Base-by-base conservation (phyloP, 2,329 filamentous ascomycete species). In the Fusarium siculi region DNA sequence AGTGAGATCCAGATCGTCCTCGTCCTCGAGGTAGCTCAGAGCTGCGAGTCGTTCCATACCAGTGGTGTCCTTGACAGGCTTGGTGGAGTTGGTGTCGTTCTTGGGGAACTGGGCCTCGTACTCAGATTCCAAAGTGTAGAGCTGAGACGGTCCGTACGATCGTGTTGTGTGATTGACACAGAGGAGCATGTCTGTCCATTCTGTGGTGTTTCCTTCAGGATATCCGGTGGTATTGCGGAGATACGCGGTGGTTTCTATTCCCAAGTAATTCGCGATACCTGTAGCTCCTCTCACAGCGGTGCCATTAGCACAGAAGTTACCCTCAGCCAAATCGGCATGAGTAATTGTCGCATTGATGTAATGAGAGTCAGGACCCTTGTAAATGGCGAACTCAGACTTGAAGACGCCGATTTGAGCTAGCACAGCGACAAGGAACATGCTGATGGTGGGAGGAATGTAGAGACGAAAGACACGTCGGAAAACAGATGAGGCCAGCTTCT, bases 271-370 rank as follows among this genome's bases (percentile, higher is more conserved):
- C 1, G 81, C 80, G 3, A 83, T 67, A 8, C 77, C 80, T 5
- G 63, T 36, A 15, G 76, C 74, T 1, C 81, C 81, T 36, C 58
- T 55, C 3, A 77, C 79, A 5, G 75, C 57, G 0, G 80, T 81
- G 5, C 72, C 72, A 21, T 83, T 82, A 37, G 63, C 52, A 32
- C 81, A 82, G 11, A 70, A 58, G 19, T 23, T 65, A 25, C 40
- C 57, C 49, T 69, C 73, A 1, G 66, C 59, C 11, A 78, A 42
- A 7, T 75, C 60, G 12, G 72, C 77, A 1, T 73, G 64, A 4
- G 77, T 78, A n/a, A 82, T 77, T 2, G 81, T 83, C 40, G 78
- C 81, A 63, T 84, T 84, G 76, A 84, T 83, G 69, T 81, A 84
- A 3, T 70, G 73, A 18, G 82, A 83, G 70, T 83, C 82, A 5